Percentiles rank a stretch among this genome's conserved stretches.
These are phyloP conservation scores for Rubia yunnanensis DNA, from an alignment of 257 asterid genomes.

Conservation along the genomic window DNA sequence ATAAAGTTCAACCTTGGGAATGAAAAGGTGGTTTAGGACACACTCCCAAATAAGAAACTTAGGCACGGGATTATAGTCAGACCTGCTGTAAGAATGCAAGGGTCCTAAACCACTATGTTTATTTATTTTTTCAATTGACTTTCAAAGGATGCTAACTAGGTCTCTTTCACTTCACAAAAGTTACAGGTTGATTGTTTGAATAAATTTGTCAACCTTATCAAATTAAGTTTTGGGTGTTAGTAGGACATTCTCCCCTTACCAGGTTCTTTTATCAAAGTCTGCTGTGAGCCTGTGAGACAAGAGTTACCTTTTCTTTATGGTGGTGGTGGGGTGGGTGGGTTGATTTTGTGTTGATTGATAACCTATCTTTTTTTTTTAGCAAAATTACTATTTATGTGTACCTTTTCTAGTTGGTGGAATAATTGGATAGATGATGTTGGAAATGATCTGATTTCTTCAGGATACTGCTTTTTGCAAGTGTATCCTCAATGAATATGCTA, in stretches of 20 bases:
- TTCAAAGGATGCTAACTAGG: neutral
- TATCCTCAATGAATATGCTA: slow-evolving; percentile 42
- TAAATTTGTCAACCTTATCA: neutral
- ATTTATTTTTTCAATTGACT: neutral
- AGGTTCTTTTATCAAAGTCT: neutral
- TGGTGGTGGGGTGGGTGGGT: too few species aligned
- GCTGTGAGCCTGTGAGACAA: too few species aligned
- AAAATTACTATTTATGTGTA: too few species aligned
- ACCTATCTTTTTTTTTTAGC: too few species aligned
- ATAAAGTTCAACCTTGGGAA: neutral
- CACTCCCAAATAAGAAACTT: neutral
- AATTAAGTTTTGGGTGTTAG: neutral
- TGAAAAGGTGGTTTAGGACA: neutral
- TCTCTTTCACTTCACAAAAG: too few species aligned
- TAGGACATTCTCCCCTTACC: neutral
- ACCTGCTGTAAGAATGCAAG: neutral
- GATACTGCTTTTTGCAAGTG: slow-evolving; percentile 43
- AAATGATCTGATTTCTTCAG: slow-evolving; percentile 18
- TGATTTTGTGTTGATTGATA: too few species aligned
- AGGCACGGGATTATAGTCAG: neutral
- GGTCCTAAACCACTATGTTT: neutral
- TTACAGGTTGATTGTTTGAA: neutral
- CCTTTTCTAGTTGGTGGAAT: neutral
- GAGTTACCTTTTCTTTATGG: too few species aligned
- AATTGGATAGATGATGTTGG: neutral